Base-by-base conservation (phyloP, 2,329 filamentous ascomycete genomes). In the Zarea fungicola region DNA sequence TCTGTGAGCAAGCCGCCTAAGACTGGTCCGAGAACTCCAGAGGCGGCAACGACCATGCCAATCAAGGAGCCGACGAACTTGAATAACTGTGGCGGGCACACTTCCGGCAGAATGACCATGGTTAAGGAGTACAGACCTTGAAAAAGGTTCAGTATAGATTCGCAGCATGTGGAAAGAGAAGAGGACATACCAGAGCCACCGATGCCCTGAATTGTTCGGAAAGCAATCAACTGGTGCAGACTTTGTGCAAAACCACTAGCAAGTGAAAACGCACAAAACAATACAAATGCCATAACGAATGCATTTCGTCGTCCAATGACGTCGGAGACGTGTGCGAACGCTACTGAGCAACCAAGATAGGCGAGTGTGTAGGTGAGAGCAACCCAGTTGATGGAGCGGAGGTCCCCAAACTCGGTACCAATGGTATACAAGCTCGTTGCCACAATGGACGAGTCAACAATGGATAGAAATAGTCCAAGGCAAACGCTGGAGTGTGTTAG, bases 391-490 rank as follows among this genome's bases (percentile, higher is more conserved):
- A 78, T 68, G 4, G 56, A 57, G 10, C 66, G 61, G 3, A 76
- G 55, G 13, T 69, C 65, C 10, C 69, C 49, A 40, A 83, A 77
- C 4, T 83, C 75, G 14, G 57, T 59, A 2, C 73, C 75, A 40
- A 83, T 82, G n/a, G 67, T 68, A 55, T 76, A 76, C 9, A 83
- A 61, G 37, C 75, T 76, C 11, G 79, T 82, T 1, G 79, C 77
- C 1, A 83, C 75, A 31, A 83, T 81, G 4, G 78, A 78, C 2
- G 75, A 73, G 59, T 83, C 79, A n/a, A 81, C 60, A 56, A 81
- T 72, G 23, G 80, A 76, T 41, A 83, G 69, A 46, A 81, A 78
- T 1, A 83, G 67, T 3, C 78, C 78, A 6, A 75, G 61, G 18
- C 67, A 72, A 13, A 78, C 62, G 14, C 75, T 80, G 14, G 11